Base-by-base conservation (phyloP, 2,329 filamentous ascomycete species). In the Madurella fahalii region DNA sequence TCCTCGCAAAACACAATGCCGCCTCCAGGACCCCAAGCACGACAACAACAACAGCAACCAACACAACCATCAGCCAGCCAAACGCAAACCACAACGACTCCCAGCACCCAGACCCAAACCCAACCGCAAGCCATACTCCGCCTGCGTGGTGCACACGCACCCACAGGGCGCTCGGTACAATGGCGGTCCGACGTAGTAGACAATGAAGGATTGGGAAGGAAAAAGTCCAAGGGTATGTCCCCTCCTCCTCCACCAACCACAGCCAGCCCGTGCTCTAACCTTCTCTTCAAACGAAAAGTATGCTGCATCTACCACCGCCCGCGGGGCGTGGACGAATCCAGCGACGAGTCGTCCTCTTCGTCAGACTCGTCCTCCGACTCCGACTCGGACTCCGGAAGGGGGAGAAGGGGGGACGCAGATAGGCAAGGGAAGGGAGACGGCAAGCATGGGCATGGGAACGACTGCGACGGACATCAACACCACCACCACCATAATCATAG, bases 301-400 rank as follows among this genome's bases (percentile, higher is more conserved):
- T 99, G 94, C 80, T 99, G 94, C 71, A 99, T 99, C 71, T 99
- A 96, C 74, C 93, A 96, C 74, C 88, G 88, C 57, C 86, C 90
- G 7, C 88, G 87, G 62, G 82, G 79, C 11, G 84, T 90, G 4
- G 90, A 88, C 68, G 93, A 97, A 70, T 94, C 89, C 32, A 91
- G 86, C 61, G 83, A 84, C 61, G 83, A 86, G 48, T 83, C 81
- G 2, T 82, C 77, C 3, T 82, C 77, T 0, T 80, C 83, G 13
- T 79, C 77, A 44, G 79, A 76, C 4, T 63, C 75, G 7, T 77
- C 78, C 32, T 74, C 73, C 2, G 77, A 78, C 42, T 81, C 78
- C 1, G 54, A 84, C 57, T 81, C 79, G n/a, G 63, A 59, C 16
- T 25, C 46, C 25, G 57, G 54, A 2, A 16, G 31, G 78, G 75